A percentile compares a stretch with the other conserved stretches of the same genome.
Evolutionary conservation across 192 early-diverging fungal species (phyloP).

Genomic region (Podila epigama): DNA sequence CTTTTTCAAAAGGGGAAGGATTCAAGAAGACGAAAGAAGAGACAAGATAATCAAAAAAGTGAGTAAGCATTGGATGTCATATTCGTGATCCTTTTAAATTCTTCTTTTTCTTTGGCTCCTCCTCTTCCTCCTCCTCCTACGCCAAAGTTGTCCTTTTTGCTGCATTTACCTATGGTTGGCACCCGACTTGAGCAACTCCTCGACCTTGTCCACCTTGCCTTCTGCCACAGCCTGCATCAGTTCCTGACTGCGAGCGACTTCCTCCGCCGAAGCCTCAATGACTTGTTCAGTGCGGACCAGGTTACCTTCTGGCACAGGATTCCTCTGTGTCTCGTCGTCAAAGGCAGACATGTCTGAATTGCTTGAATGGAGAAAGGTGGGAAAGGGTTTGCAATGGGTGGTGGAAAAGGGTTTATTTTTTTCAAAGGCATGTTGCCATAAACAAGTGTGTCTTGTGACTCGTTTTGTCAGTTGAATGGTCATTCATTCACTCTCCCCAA

Average conservation of each 20-base stretch:
- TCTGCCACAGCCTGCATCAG: conserved; percentile 45
- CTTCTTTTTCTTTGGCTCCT: not conserved
- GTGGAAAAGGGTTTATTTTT: too few species aligned
- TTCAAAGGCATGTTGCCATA: too few species aligned
- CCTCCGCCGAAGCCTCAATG: conserved; percentile 34
- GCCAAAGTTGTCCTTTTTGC: not conserved
- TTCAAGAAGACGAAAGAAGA: not conserved
- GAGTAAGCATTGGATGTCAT: not conserved
- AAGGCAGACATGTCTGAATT: not conserved
- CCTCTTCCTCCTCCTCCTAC: not conserved
- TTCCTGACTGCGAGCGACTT: conserved; percentile 39
- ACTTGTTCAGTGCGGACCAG: conserved; percentile 40
- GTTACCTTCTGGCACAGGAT: conserved; percentile 44
- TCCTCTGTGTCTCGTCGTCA: conserved; percentile 22
- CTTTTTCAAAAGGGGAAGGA: not conserved
- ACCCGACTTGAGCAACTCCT: conserved; percentile 33
- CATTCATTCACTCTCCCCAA: not conserved
- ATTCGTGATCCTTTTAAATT: not conserved
- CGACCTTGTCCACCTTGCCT: conserved; percentile 30
- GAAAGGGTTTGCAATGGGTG: too few species aligned
- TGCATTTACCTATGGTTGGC: conserved; percentile 35
- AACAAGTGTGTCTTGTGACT: too few species aligned
- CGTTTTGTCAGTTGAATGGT: too few species aligned
- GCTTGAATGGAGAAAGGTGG: not conserved
- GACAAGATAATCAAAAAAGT: not conserved